Percentiles rank a stretch among this genome's conserved stretches.
phyloP scores from a whole-genome alignment of 2,329 filamentous ascomycete genomes.

The Bipolaris gigantea region DNA sequence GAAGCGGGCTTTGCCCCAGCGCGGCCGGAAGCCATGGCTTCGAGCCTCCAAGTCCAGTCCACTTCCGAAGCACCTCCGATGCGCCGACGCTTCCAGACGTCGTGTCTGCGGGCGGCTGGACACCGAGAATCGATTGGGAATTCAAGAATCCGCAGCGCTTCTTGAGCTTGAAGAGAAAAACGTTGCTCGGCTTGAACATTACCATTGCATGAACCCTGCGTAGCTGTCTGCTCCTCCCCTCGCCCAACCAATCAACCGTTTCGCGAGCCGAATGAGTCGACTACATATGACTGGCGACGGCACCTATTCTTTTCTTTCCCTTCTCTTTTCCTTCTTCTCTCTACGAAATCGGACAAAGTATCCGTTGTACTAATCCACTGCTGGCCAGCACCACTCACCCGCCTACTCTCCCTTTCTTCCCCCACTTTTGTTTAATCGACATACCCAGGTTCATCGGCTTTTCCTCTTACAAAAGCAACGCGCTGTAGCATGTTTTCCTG shows the following conservation, averaged over 20 bases:
- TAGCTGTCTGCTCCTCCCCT: no score
- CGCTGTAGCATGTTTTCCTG: background rate
- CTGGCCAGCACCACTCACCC: background rate
- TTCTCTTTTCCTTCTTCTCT: background rate
- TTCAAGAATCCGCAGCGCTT: slow-evolving; percentile 22
- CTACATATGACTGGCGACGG: background rate
- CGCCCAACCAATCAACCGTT: background rate
- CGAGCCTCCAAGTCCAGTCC: slow-evolving; percentile 1
- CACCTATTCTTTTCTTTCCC: background rate
- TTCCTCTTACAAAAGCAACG: background rate
- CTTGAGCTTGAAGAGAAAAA: slow-evolving; percentile 24
- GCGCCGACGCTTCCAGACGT: slow-evolving; percentile 26
- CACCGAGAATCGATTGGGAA: slow-evolving; percentile 25
- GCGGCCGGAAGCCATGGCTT: background rate
- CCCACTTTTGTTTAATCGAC: background rate
- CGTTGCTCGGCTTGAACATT: slow-evolving; percentile 11
- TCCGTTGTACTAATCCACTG: background rate
- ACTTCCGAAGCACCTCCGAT: slow-evolving; percentile 11
- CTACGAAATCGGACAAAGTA: no score
- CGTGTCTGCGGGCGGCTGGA: slow-evolving; percentile 20
- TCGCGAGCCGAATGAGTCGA: background rate
- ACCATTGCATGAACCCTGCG: background rate
- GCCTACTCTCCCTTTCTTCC: background rate
- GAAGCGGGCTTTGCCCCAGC: slow-evolving; percentile 6
- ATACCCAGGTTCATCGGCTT: slow-evolving; percentile 1